A percentile compares a stretch with the other conserved stretches of the same genome.
Conservation (phyloP, 73 alveolate genomes). For the Paramecium octaurelia region DNA sequence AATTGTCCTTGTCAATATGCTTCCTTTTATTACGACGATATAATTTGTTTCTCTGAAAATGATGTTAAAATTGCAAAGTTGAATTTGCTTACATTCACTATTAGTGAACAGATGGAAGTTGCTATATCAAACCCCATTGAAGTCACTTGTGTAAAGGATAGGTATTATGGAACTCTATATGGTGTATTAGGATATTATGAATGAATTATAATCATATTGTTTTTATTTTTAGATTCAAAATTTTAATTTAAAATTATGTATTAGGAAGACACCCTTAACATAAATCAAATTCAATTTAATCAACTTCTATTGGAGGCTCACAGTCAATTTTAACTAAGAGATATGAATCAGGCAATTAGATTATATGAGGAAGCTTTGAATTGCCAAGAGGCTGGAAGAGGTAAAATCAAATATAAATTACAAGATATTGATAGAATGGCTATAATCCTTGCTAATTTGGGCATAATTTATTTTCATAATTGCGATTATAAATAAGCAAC, state of each 20-base stretch:
- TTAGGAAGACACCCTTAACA: constrained; percentile 45
- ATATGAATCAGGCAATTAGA: constrained; percentile 9
- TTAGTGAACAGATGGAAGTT: neutral
- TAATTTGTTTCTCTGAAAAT: neutral
- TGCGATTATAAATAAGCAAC: constrained; percentile 50
- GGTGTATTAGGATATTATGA: constrained; percentile 7
- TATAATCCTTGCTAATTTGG: constrained; percentile 44
- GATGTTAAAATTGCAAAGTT: neutral
- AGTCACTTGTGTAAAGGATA: neutral
- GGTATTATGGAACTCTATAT: neutral
- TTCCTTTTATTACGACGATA: neutral
- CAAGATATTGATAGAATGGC: constrained; percentile 40
- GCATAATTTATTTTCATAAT: constrained; percentile 49
- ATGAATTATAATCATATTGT: neutral
- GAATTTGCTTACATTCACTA: neutral
- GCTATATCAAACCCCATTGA: neutral
- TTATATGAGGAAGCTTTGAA: constrained; percentile 33
- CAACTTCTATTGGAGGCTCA: constrained; percentile 49
- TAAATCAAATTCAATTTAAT: constrained; percentile 5
- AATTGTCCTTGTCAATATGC: neutral
- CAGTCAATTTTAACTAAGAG: constrained; percentile 27
- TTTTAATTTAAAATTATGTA: neutral
- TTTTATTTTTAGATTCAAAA: neutral
- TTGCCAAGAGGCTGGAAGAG: neutral
- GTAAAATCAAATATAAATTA: neutral